Conservation (phyloP, 768 basidiomycete genomes). For the Mycena chlorophos region DNA sequence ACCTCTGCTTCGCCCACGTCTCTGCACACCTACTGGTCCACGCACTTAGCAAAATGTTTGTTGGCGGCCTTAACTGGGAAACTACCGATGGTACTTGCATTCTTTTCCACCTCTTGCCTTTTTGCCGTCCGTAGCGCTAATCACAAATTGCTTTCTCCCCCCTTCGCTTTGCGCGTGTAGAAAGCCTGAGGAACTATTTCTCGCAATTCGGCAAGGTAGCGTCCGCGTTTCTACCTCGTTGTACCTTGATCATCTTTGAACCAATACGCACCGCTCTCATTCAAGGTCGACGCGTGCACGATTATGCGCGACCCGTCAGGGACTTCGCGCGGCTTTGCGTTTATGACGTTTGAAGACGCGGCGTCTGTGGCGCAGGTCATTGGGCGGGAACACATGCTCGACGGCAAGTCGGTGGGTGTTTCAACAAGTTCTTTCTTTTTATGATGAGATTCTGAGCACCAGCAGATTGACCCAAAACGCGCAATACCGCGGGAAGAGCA, state of each 20-base stretch:
- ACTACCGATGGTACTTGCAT: constrained; percentile 82
- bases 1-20: constrained; percentile 21
- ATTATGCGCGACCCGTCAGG: constrained; percentile 82
- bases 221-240: background rate
- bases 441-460: background rate
- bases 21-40: constrained; percentile 12
- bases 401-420: constrained; percentile 68
- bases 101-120: constrained; percentile 31
- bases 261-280: constrained; percentile 18
- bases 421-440: background rate
- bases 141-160: constrained; percentile 30
- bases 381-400: constrained; percentile 64
- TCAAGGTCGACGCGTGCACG: constrained; percentile 74
- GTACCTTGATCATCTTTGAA: background rate
- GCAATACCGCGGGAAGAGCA: constrained; percentile 86
- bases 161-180: constrained; percentile 35
- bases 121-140: constrained; percentile 38
- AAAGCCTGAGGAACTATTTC: constrained; percentile 71
- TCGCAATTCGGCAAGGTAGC: constrained; percentile 75
- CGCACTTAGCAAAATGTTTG: constrained; percentile 83
- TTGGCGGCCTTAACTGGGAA: constrained; percentile 89
- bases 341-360: constrained; percentile 76
- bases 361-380: constrained; percentile 65
- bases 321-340: constrained; percentile 81
- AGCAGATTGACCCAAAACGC: constrained; percentile 84